These are phyloP conservation scores for Solanum paucissectum DNA, from an alignment of 257 asterid genomes.

Conservation along the genomic window DNA sequence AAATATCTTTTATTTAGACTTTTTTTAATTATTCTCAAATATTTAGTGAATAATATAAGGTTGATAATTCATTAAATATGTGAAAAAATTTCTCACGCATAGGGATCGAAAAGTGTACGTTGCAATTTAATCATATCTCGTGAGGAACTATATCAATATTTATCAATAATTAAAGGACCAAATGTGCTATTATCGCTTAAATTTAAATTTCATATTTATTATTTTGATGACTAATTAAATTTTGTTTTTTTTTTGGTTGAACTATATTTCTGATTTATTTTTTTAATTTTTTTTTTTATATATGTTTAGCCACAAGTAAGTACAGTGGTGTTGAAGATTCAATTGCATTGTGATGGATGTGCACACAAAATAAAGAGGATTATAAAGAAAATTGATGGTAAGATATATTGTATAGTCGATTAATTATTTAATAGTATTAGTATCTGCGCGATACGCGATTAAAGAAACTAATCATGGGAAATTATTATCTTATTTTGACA, in stretches of 20 bases:
- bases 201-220: neutral
- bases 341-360: slow-evolving; percentile 85
- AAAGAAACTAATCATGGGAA: too few species aligned
- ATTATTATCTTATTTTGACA: neutral
- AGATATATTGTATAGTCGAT: neutral
- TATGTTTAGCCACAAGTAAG: slow-evolving; percentile 34
- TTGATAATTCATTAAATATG: neutral
- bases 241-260: neutral
- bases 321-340: slow-evolving; percentile 60
- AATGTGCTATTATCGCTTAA: neutral
- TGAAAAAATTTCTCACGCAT: neutral
- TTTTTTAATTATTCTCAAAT: neutral
- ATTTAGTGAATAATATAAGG: neutral
- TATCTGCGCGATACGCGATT: neutral
- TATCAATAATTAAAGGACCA: neutral
- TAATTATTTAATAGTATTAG: neutral
- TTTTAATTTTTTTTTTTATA: neutral
- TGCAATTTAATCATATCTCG: neutral
- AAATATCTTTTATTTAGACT: too few species aligned
- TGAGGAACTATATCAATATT: neutral
- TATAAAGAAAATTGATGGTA: slow-evolving; percentile 62
- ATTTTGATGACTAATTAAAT: neutral
- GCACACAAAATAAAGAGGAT: slow-evolving; percentile 63
- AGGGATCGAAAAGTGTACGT: neutral
- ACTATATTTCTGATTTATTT: neutral